Evolutionary conservation across 2,329 filamentous ascomycete genomes (phyloP), one percentile per base, ranked within the genome.

Genomic region (Trichoderma asperellum): DNA sequence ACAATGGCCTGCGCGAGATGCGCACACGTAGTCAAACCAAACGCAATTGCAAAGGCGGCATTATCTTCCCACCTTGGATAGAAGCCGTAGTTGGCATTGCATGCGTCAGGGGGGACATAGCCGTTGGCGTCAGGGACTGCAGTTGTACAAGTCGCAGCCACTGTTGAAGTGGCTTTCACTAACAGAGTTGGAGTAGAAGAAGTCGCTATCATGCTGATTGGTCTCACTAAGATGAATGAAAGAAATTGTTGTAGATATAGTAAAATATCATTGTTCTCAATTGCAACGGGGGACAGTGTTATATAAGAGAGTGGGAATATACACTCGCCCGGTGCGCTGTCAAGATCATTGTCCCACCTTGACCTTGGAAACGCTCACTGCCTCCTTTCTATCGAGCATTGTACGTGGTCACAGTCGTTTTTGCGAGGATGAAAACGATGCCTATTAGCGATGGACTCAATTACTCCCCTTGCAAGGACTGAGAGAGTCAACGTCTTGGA

Each of bases 51-150:
- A 70, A 79, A 79, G 5, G 75, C 76, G 18, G 77, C 57, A 65
- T 79, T 80, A n/a, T 73, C 78, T 21, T 70, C 74, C 60, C 79
- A 81, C 66, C 71, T 76, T 1, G 78, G 78, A 34, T 80, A 68
- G 66, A 76, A 80, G 65, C 65, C 66, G 59, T 80, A 79, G 60
- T 78, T 73, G 29, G 76, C 71, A 52, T 80, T 77, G 69, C 79
- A 80, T 1, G 78, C 74, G 34, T 74, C 74, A 18, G 72, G 37
- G 10, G 78, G 77, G 6, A 80, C 77, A 67, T 73, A 69, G 1
- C 79, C 79, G 57, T 79, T 75, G 52, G 75, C 73, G 12, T 70
- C 77, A 2, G 78, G 79, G 2, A 79, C 72, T 27, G 79, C 78
- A 4, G 73, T 77, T n/a, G 72, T 79, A 56, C 79, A 79, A 0